Evolutionary conservation across 495 filamentous ascomycete species (phyloP), one percentile per base, ranked within the genome.

Genomic region (Pseudoneurospora amorphoporcata): DNA sequence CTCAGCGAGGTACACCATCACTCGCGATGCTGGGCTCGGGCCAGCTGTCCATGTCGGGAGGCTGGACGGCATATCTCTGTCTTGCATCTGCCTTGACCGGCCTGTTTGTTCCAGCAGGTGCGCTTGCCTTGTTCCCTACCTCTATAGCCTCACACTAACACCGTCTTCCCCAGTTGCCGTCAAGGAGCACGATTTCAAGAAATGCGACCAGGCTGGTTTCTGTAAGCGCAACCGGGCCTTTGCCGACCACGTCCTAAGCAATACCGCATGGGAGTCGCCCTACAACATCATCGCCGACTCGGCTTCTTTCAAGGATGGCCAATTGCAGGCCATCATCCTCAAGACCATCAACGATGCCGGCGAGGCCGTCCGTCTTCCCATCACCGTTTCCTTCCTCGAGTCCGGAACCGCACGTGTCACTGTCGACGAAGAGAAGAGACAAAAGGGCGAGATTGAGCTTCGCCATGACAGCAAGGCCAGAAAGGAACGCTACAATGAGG

Each of bases 121-220:
- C 19, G 79, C 39, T 23, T 9, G 47, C 68, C 14, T 38, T 71
- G 41, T 9, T 69, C 29, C 61, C 65, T 32, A 37, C 35, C 29
- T 8, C 3, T 7, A 39, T 65, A 61, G 23, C 14, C 72, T 73
- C 69, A 73, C 71, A 72, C 79, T 76, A 69, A 73, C 71, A 69
- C 29, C 0, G 3, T 68, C 47, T 35, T 43, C 8, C 8, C 17
- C 42, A 95, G 94, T 88, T 71, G 82, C 87, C 76, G 96, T 99
- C 23, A 98, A 99, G 82, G 91, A 97, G 76, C 91, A 96, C 76
- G 93, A 94, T 76, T 98, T 98, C 87, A 99, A 98, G 78, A 97
- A 90, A 73, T 99, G 95, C 83, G 83, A 88, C 43, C 95, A 99
- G 80, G 94, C 94, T 0, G 95, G 95, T 71, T 99, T 98, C 85